Evolutionary conservation across 2,329 filamentous ascomycete species (phyloP), one percentile per base, ranked within the genome.

Genomic region (Scedosporium boydii): DNA sequence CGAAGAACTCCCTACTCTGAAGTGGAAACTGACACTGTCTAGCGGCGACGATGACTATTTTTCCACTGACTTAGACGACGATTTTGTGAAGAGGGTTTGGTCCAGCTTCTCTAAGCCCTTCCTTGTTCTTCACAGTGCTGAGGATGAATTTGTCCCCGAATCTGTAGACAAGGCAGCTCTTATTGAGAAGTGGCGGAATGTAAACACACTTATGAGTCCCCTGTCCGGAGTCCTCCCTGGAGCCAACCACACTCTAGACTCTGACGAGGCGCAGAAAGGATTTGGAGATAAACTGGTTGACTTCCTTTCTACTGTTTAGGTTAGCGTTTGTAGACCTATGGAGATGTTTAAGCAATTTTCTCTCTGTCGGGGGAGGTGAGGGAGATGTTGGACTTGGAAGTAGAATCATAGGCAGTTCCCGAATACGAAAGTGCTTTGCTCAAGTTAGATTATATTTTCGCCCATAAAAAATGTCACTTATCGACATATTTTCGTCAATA

Each of bases 21-120:
- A n/a, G n/a, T n/a, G 6, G 21, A 53, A 53, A 42, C 55, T 59
- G 16, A 59, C 42, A 55, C 10, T 42, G 23, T 16, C 6, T 57
- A 84, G 85, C 4, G 89, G 87, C 9, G 88, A 90, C 63, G 93
- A 97, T 71, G 93, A 96, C 71, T 91, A 89, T 70, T 96, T 96
- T 75, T 93, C 89, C n/a, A 87, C 85, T 2, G 89, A 95, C 70
- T 75, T 95, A n/a, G 73, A 77, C 0, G 75, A 80, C 38, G 78
- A 82, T 38, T 77, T 79, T 18, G 76, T 92, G 6, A 69, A 73
- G 26, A 71, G 71, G 14, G 87, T 87, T n/a, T 96, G 93, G 81
- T 82, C 86, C 3, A 76, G 75, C 59, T 76, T 91, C 62, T 75
- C 77, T 53, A 80, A 82, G 60, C 83, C 85, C 1, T 73, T 91